Evolutionary conservation across 495 filamentous ascomycete genomes (phyloP), one percentile per base, ranked within the genome.

Genomic region (Penicillium canescens): DNA sequence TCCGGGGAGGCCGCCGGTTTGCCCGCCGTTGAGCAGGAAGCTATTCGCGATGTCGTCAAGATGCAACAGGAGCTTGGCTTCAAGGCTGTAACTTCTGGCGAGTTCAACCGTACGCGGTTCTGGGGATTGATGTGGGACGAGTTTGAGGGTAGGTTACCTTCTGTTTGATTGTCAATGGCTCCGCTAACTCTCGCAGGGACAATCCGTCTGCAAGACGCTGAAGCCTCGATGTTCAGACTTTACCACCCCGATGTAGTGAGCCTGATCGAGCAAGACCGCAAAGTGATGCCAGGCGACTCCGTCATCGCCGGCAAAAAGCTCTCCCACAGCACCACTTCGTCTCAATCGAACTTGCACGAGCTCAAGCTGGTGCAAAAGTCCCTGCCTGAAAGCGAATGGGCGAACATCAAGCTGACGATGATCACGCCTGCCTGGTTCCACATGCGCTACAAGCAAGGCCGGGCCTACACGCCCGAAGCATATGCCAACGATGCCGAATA

Each of bases 211-310:
- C 61, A 69, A 42, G 50, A 80, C 34, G 79, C 83, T 0, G 71
- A 77, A 36, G 64, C 77, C 35, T 75, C 78, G 6, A 81, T 88
- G 65, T 88, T 87, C 67, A 73, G 85, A 5, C 72, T 79, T 14
- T 89, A 89, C 60, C 83, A 89, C 56, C 88, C 88, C 6, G 86
- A 90, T 62, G 82, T 91, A 38, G 82, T 85, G n/a, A 84, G 80
- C 35, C 80, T 90, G 61, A 76, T 78, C 11, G 82, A 85, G 57
- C 70, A 72, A 41, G 78, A 80, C 52, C 76, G 83, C 54, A 85
- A 86, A 73, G 64, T 65, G 23, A 67, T 65, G 64, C 85, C 86
- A 1, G 83, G 80, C 20, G 84, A 88, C 59, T 82, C 80, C 3
- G 84, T 87, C 42, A 74, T 90, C 52, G 86, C 86, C 50, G 83